Conservation (phyloP, 768 basidiomycete species). For the Xerocomellus intermedius region DNA sequence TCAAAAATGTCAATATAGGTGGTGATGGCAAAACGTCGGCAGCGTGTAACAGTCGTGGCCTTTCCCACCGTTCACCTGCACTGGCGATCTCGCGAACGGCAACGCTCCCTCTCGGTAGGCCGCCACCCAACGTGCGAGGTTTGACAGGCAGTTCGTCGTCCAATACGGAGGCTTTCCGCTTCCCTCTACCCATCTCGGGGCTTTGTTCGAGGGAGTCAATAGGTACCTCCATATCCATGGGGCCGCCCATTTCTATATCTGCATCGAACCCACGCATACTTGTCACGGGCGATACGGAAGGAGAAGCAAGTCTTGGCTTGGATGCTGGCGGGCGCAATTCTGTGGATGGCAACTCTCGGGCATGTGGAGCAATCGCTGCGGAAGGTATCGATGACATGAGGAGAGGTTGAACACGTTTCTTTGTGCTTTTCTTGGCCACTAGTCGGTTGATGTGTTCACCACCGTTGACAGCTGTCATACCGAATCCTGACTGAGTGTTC, state of each 20-base stretch:
- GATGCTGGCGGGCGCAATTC: conserved; percentile 24
- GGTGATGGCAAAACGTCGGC: conserved; percentile 43
- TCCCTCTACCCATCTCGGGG: conserved; percentile 41
- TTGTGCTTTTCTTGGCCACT: conserved; percentile 69
- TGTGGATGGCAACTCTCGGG: conserved; percentile 11
- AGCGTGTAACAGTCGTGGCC: conserved; percentile 20
- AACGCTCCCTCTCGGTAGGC: conserved; percentile 49
- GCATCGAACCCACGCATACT: conserved; percentile 50
- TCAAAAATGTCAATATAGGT: conserved; percentile 58
- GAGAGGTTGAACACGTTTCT: conserved; percentile 61
- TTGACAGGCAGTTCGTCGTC: conserved; percentile 42
- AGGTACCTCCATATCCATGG: conserved; percentile 53
- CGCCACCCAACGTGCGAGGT: conserved; percentile 68
- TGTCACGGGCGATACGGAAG: conserved; percentile 45
- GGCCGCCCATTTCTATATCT: conserved; percentile 40
- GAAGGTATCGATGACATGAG: conserved; percentile 41
- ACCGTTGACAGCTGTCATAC: conserved; percentile 34
- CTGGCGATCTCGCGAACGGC: conserved; percentile 54
- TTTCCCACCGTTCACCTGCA: conserved; percentile 13
- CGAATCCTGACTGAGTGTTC: conserved; percentile 42
- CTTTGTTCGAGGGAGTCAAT: conserved; percentile 54
- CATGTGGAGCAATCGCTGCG: conserved; percentile 19
- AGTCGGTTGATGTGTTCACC: conserved; percentile 70
- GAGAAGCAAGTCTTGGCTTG: conserved; percentile 25
- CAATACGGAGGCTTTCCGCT: conserved; percentile 48